Evolutionary conservation across 352 stramenopile species (phyloP).

Genomic region (Pythium phragmitis): DNA sequence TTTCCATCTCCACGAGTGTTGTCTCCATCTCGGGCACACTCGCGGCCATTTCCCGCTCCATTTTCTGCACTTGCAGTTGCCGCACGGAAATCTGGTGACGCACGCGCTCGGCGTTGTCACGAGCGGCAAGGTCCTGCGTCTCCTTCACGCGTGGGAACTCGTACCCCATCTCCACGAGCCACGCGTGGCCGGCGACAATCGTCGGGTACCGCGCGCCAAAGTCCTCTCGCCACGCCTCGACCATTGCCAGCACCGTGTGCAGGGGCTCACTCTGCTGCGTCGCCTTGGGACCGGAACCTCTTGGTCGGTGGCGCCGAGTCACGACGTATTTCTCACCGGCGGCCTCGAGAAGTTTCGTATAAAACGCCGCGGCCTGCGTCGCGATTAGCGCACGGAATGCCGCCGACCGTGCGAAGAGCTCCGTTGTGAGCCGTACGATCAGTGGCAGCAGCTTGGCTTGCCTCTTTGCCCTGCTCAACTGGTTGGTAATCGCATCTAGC

Average conservation of each 20-base stretch:
- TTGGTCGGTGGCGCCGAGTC: not conserved
- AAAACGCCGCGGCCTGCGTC: slow-evolving; percentile 43
- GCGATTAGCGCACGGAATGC: slow-evolving; percentile 49
- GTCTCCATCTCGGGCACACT: slow-evolving; percentile 64
- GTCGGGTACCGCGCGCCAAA: slow-evolving; percentile 61
- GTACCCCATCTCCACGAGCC: slow-evolving; percentile 52
- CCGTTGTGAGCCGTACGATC: slow-evolving; percentile 36
- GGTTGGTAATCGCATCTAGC: slow-evolving; percentile 11
- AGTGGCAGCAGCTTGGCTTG: slow-evolving; percentile 22
- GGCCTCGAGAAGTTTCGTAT: slow-evolving; percentile 41
- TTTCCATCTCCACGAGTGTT: slow-evolving; percentile 66
- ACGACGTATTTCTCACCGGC: slow-evolving; percentile 38
- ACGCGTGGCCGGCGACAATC: slow-evolving; percentile 47
- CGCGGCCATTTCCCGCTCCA: slow-evolving; percentile 44
- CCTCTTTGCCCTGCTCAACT: slow-evolving; percentile 20
- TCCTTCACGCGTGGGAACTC: slow-evolving; percentile 38
- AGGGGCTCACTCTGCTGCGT: slow-evolving; percentile 29
- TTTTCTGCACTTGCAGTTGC: slow-evolving; percentile 20
- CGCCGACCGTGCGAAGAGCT: slow-evolving; percentile 61
- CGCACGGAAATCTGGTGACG: slow-evolving; percentile 22
- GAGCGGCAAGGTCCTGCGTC: slow-evolving; percentile 17
- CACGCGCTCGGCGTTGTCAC: slow-evolving; percentile 15
- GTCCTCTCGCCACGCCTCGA: slow-evolving; percentile 61
- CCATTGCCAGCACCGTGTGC: slow-evolving; percentile 37
- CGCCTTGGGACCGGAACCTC: slow-evolving; percentile 2